Evolutionary conservation across 495 filamentous ascomycete species (phyloP).

Genomic region (Tirmania nivea): DNA sequence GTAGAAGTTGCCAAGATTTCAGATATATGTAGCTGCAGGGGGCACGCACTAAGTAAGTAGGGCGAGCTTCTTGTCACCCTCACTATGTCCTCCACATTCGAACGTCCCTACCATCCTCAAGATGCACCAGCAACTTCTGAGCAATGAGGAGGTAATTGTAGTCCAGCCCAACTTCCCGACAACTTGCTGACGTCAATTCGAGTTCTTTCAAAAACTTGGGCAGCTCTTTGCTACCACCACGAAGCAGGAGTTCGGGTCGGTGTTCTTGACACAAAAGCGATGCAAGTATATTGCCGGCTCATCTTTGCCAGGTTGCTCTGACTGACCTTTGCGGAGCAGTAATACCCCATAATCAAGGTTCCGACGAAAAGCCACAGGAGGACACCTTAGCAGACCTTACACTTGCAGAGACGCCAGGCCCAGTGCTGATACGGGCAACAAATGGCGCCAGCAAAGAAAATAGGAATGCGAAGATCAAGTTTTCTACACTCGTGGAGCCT

Average conservation of each 20-base stretch:
- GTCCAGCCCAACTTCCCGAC: neutral
- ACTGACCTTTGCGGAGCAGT: conserved; percentile 9
- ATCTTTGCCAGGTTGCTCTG: conserved; percentile 13
- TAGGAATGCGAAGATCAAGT: conserved; percentile 35
- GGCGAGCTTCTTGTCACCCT: too few species aligned
- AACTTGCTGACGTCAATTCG: conserved; percentile 4
- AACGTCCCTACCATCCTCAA: neutral
- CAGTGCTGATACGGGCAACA: conserved; percentile 65
- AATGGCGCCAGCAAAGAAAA: conserved; percentile 40
- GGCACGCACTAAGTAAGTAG: too few species aligned
- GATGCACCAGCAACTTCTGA: conserved; percentile 37
- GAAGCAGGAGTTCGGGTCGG: conserved; percentile 46
- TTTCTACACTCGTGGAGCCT: conserved; percentile 63
- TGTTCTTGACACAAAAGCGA: conserved; percentile 74
- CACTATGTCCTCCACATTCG: too few species aligned
- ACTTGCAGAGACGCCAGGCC: conserved; percentile 31
- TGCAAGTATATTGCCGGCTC: conserved; percentile 23
- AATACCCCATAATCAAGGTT: conserved; percentile 2
- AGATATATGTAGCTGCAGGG: too few species aligned
- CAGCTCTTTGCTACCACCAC: conserved; percentile 49
- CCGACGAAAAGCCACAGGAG: conserved; percentile 12
- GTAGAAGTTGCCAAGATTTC: too few species aligned
- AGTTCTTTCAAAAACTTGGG: conserved; percentile 75
- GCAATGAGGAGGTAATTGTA: conserved; percentile 46
- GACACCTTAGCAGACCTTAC: conserved; percentile 33